Evolutionary conservation across 495 filamentous ascomycete species (phyloP).

Genomic region (Hypoxylon fragiforme): DNA sequence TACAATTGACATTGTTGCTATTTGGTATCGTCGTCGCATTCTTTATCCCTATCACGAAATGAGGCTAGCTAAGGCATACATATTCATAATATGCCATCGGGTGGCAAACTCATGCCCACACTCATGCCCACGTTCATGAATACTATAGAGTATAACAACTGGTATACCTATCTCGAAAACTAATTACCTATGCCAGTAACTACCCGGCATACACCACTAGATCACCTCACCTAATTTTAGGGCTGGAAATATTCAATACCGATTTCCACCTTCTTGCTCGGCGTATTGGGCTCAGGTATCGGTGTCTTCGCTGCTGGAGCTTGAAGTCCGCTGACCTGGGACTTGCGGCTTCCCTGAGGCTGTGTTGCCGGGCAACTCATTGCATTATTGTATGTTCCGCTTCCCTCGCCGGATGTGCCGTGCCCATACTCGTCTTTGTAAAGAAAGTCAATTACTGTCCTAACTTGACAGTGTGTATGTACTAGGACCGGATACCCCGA

Average conservation of each 20-base stretch:
- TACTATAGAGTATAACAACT: too few relatives aligned
- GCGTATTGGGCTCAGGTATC: neutral
- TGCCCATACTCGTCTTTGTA: conserved; percentile 14
- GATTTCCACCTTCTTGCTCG: conserved; percentile 1
- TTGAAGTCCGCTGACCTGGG: neutral
- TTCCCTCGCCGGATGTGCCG: neutral
- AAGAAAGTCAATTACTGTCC: conserved; percentile 4
- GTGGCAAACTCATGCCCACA: too few relatives aligned
- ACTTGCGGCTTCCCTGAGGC: conserved; percentile 3
- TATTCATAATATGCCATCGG: neutral
- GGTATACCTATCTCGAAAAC: too few relatives aligned
- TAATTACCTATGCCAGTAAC: too few relatives aligned
- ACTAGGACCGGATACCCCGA: neutral
- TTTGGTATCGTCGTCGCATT: neutral
- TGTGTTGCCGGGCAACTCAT: neutral
- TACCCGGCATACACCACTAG: neutral
- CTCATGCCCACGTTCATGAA: too few relatives aligned
- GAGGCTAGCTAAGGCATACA: neutral
- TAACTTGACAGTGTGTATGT: too few relatives aligned
- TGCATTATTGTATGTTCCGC: conserved; percentile 7
- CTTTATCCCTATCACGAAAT: neutral
- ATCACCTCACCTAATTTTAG: conserved; percentile 1
- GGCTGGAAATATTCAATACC: conserved; percentile 12
- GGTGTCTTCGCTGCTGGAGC: neutral
- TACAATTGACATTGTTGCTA: conserved; percentile 23